Evolutionary conservation across 2,329 filamentous ascomycete species (phyloP).

Genomic region (Botrytis hyacinthi): DNA sequence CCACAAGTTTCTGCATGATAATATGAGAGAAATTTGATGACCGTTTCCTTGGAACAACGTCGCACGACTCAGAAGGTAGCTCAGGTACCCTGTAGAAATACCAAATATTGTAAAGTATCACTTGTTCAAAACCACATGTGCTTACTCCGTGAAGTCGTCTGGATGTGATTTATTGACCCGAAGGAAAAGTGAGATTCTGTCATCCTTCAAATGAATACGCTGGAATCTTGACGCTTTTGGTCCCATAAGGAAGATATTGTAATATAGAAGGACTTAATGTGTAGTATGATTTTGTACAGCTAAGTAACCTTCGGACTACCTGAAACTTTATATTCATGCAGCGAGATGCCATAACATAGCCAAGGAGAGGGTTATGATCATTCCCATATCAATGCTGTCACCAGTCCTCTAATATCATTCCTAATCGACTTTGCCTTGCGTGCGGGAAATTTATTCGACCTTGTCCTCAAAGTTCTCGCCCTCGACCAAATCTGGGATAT

Average conservation of each 20-base stretch:
- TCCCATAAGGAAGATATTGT: constrained; percentile 2
- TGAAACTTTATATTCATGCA: constrained; percentile 31
- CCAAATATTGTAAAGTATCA: neutral
- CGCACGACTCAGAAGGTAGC: neutral
- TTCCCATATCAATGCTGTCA: constrained; percentile 28
- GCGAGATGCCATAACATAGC: constrained; percentile 27
- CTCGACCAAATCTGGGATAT: constrained; percentile 95
- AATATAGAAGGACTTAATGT: constrained; percentile 24
- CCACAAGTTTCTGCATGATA: neutral
- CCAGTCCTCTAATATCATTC: constrained; percentile 23
- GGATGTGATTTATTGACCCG: neutral
- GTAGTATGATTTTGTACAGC: constrained; percentile 39
- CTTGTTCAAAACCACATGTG: neutral
- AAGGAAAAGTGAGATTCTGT: neutral
- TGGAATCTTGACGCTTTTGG: neutral
- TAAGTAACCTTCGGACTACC: constrained; percentile 37
- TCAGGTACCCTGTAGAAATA: neutral
- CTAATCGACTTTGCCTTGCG: constrained; percentile 6
- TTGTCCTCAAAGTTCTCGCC: constrained; percentile 99
- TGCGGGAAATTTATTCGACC: constrained; percentile 44
- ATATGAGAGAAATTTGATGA: neutral
- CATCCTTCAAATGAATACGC: neutral
- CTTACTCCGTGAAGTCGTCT: neutral
- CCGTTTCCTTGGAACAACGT: neutral
- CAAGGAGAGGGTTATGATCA: constrained; percentile 23